Base-by-base conservation (phyloP, 2,329 filamentous ascomycete species). In the Colletotrichum neosansevieriae region DNA sequence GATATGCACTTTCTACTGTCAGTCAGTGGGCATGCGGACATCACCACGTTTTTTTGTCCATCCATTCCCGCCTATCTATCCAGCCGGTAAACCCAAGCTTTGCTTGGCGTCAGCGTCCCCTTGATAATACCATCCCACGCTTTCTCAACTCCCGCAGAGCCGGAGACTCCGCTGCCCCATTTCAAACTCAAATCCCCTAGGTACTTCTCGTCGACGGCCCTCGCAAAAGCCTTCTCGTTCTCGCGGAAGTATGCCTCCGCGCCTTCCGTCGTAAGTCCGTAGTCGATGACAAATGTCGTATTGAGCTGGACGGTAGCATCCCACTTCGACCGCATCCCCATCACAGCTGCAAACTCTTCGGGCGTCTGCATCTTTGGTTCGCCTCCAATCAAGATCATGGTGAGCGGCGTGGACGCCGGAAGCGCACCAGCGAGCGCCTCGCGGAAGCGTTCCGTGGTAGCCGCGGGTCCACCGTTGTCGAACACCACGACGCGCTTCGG, bases 391-490 rank as follows among this genome's bases (percentile, higher is more conserved):
- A 56, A 12, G 24, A 71, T 11, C 17, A 44, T 24, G 4, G 51
- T 63, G 2, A 60, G 24, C 5, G 19, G 15, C 6, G 61, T 50
- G 2, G 42, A 36, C 7, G 24, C 51, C 1, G 47, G 54, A 3
- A 66, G 38, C 15, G 36, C n/a, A 13, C 36, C 38, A 3, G 34
- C 45, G 13, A 70, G 15, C 24, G 57, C 44, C 17, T 69, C 53
- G 4, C 32, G 59, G 12, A 71, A 58, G 5, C 19, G n/a, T 15
- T 63, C 65, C 2, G 45, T 45, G 7, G 38, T 50, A 19, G 58
- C 56, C 6, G 53, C 40, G 0, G 69, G 63, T 0, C 67, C 73
- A 15, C 73, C 73, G 49, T 70, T 74, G 42, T 74, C 72, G 6
- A 72, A 21, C 3, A 74, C 51, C 11, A 74, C 70, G 29, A 74